Conservation (phyloP, 2,329 filamentous ascomycete genomes). For the Penicillium fuscoglaucum region DNA sequence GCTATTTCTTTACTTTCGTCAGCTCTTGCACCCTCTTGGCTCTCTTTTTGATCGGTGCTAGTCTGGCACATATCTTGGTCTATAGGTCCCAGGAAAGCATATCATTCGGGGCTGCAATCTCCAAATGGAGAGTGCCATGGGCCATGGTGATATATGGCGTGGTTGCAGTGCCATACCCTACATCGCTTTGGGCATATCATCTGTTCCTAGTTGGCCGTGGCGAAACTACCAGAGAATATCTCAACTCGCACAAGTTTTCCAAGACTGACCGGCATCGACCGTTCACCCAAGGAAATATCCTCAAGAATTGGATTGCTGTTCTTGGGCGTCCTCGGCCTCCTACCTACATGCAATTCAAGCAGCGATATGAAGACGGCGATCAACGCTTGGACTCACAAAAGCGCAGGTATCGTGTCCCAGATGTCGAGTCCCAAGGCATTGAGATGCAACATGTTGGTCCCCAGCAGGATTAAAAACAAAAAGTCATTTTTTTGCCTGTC, state of each 20-base stretch:
- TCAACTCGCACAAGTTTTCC: conserved; percentile 92
- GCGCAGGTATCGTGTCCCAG: conserved; percentile 52
- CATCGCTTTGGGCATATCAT: conserved; percentile 83
- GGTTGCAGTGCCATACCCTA: conserved; percentile 74
- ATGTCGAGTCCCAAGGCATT: conserved; percentile 57
- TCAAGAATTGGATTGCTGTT: conserved; percentile 79
- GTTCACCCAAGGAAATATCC: conserved; percentile 74
- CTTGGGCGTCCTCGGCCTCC: conserved; percentile 80
- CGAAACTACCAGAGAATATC: conserved; percentile 93
- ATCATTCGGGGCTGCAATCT: conserved; percentile 67
- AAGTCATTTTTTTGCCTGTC: conserved; percentile 11
- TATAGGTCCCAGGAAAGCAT: conserved; percentile 65
- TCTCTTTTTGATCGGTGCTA: conserved; percentile 73
- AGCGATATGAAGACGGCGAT: conserved; percentile 73
- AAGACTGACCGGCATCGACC: conserved; percentile 89
- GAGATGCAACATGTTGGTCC: conserved; percentile 69
- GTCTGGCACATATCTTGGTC: conserved; percentile 75
- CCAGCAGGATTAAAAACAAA: conserved; percentile 22
- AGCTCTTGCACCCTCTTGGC: conserved; percentile 73
- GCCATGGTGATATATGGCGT: conserved; percentile 84
- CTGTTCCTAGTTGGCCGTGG: conserved; percentile 86
- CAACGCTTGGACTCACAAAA: conserved; percentile 71
- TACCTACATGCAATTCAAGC: conserved; percentile 87
- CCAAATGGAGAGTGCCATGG: conserved; percentile 75
- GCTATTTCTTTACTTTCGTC: conserved; percentile 95